These are phyloP conservation scores for Physcomitrium patens DNA, from an alignment of 225 moss, liverwort and hornwort species.

Conservation along the genomic window DNA sequence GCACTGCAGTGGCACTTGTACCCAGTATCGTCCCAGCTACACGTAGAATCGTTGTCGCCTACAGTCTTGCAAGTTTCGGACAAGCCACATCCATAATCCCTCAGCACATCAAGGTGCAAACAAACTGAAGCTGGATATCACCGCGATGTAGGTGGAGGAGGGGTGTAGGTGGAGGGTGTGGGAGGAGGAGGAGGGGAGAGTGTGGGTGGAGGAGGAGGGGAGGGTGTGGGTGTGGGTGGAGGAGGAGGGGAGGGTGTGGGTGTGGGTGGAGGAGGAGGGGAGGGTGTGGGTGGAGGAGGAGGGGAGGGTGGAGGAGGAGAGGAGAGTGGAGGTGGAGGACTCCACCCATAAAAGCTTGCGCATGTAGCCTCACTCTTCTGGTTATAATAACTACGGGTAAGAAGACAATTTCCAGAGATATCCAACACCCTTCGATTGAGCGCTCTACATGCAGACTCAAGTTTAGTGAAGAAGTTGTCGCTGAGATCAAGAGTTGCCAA, in stretches of 20 bases:
- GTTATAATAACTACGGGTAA: conserved; percentile 8
- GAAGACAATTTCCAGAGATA: conserved; percentile 71
- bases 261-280: neutral
- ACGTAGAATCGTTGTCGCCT: conserved; percentile 16
- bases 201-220: neutral
- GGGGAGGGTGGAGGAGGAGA: neutral
- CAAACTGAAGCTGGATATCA: conserved; percentile 12
- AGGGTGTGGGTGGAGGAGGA: neutral
- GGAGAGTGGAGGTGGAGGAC: conserved; percentile 5
- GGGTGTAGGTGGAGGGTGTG: conserved; percentile 5
- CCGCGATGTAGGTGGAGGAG: too few relatives aligned
- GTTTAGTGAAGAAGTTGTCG: conserved; percentile 63
- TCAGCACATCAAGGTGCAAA: conserved; percentile 23
- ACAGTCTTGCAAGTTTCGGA: conserved; percentile 23
- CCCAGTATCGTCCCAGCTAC: conserved; percentile 12
- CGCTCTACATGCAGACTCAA: conserved; percentile 30
- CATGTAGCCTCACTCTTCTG: conserved; percentile 64
- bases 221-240: too few relatives aligned
- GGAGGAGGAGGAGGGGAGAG: neutral
- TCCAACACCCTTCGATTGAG: conserved; percentile 35
- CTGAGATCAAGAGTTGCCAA: conserved; percentile 56
- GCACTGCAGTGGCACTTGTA: conserved; percentile 27
- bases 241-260: neutral
- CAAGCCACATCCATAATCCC: conserved; percentile 19
- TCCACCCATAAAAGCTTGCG: conserved; percentile 45